Base-by-base conservation (phyloP, 2,329 filamentous ascomycete genomes). In the Penicillium nordicum region DNA sequence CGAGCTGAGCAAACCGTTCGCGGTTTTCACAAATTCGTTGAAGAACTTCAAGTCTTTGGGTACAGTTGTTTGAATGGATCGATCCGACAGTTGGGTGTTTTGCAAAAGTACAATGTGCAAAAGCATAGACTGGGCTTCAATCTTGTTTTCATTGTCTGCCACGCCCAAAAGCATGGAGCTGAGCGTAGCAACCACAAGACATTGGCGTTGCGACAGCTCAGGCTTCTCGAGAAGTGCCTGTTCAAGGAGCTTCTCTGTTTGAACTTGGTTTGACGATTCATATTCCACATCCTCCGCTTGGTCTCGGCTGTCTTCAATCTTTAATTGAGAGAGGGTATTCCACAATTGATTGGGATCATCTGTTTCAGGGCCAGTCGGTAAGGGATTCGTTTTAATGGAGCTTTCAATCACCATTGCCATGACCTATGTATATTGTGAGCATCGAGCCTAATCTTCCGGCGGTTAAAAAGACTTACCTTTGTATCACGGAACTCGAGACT, bases 401-500 rank as follows among this genome's bases (percentile, higher is more conserved):
- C 58, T 63, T 43, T 67, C 61, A 10, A 67, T 34, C 18, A 66
- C 48, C 43, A 64, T 63, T 2, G 59, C 50, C 50, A 66, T 63
- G 27, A 63, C 60, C 64, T 67, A 16, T 11, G 16, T 18, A 21
- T 14, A 60, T n/a, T 57, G 49, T 48, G 10, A 54, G 52, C 29
- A 37, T 14, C 8, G 4, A 42, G 2, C 2, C 27, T 32, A 36
- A 16, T 44, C 21, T 5, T n/a, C n/a, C 41, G 21, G 25, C 18
- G 3, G 32, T 8, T 21, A 18, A 21, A 48, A 23, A 29, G 34
- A 53, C 64, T 38, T 62, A 84, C 83, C 71, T 88, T 88, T 1
- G 84, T 87, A 65, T 88, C 87, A 47, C 76, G 74, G 63, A 84
- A 88, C 50, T 86, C 81, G 11, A 89, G 68, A 34, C 79, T 81